These are phyloP conservation scores for Umbellularia californica DNA, from an alignment of 164 flowering plant genomes.

Conservation along the genomic window DNA sequence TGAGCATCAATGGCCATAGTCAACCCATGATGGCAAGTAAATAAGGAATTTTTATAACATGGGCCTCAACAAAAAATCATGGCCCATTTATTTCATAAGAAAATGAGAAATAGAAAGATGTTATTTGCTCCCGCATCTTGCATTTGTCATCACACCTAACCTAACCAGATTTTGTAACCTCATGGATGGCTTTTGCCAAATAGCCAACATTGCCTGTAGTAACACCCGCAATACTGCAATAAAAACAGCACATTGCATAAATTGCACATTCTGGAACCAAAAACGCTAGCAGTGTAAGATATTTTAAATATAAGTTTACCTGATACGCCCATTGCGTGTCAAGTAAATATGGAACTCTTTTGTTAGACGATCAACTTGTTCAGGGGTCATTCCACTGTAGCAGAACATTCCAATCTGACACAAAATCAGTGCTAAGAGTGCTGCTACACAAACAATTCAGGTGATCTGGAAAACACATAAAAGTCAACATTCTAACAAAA, in stretches of 20 bases:
- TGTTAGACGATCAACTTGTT: conserved; percentile 87
- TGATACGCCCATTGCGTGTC: conserved; percentile 97
- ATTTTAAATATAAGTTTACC: conserved; percentile 33
- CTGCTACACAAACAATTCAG: no score
- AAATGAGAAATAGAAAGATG: neutral
- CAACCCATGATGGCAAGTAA: neutral
- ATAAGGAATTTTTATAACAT: conserved; percentile 1
- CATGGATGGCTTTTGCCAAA: conserved; percentile 90
- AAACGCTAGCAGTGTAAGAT: neutral
- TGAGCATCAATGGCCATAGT: neutral
- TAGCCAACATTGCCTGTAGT: conserved; percentile 81
- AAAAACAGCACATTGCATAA: conserved; percentile 6
- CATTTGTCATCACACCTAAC: conserved; percentile 12
- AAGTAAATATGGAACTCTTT: conserved; percentile 82
- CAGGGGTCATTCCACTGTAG: conserved; percentile 91
- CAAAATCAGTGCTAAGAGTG: no score
- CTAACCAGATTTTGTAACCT: conserved; percentile 69
- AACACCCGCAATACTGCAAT: conserved; percentile 86
- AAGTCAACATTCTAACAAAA: neutral
- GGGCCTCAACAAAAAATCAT: conserved; percentile 1
- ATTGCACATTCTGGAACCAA: neutral
- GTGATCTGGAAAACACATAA: neutral
- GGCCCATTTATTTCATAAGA: neutral
- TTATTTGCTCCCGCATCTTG: neutral
- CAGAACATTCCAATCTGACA: conserved; percentile 93